Evolutionary conservation across 1,284 basidiomycete genomes (phyloP).

Genomic region (Ustilago shanxiensis): DNA sequence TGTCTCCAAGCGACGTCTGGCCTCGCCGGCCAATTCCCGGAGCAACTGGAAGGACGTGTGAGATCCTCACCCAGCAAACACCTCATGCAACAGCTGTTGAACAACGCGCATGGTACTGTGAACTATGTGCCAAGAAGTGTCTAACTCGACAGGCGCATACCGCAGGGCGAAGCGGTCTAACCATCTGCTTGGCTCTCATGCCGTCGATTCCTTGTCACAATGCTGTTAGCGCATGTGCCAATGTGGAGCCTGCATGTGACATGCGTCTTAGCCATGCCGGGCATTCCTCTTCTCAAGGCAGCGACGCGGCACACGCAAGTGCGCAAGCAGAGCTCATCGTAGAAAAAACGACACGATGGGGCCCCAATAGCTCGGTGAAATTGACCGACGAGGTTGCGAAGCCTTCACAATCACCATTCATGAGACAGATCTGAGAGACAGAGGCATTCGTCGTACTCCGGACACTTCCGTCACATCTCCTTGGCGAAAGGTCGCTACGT

Average conservation of each 20-base stretch:
- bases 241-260: not conserved
- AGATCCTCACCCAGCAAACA: conserved; percentile 12
- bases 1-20: conserved; percentile 4
- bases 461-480: not conserved
- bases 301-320: not conserved
- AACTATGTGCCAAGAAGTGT: conserved; percentile 27
- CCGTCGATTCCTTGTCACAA: conserved; percentile 1
- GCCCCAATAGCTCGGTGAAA: not conserved
- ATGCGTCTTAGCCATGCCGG: not conserved
- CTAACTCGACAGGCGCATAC: conserved; percentile 18
- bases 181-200: not conserved
- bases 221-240: conserved; percentile 1
- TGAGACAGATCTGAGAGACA: not conserved
- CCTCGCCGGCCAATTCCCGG: conserved; percentile 14
- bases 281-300: not conserved
- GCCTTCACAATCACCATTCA: not conserved
- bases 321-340: no score
- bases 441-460: not conserved
- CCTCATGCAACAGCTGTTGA: not conserved
- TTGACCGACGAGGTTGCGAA: not conserved
- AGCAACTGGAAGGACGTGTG: not conserved
- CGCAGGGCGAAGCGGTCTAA: conserved; percentile 14
- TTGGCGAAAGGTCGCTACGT: not conserved
- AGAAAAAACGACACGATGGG: no score
- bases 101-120: not conserved